phyloP scores from a whole-genome alignment of 495 filamentous ascomycete genomes.

The Penicillium waksmanii region DNA sequence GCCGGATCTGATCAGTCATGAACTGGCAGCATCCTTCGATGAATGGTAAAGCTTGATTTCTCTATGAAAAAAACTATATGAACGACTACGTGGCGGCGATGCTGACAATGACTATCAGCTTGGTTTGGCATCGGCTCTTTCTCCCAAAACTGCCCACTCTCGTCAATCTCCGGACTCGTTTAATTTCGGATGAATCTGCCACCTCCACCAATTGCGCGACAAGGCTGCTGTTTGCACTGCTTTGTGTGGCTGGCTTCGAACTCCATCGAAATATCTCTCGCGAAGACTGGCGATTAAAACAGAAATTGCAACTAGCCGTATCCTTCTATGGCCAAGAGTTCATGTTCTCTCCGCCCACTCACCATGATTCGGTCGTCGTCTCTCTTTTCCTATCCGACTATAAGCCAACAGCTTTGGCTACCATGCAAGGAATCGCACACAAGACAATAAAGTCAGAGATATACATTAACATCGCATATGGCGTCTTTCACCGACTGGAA shows the following conservation, averaged over 20 bases:
- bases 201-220: background rate
- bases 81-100: too few species aligned
- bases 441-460: slow-evolving; percentile 6
- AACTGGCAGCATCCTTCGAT: slow-evolving; percentile 1
- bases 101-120: background rate
- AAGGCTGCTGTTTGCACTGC: slow-evolving; percentile 4
- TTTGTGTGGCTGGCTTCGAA: background rate
- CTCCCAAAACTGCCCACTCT: background rate
- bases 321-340: slow-evolving; percentile 8
- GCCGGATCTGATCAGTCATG: slow-evolving; percentile 1
- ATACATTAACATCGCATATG: slow-evolving; percentile 9
- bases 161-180: background rate
- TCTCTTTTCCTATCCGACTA: slow-evolving; percentile 5
- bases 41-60: background rate
- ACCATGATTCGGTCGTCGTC: slow-evolving; percentile 2
- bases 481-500: slow-evolving; percentile 4
- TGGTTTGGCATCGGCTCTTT: slow-evolving; percentile 10
- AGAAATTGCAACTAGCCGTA: background rate
- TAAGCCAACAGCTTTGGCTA: slow-evolving; percentile 10
- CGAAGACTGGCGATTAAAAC: slow-evolving; percentile 1
- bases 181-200: background rate
- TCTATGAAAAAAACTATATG: too few species aligned
- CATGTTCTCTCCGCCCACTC: slow-evolving; percentile 5
- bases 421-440: slow-evolving; percentile 2
- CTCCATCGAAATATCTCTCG: background rate